Conservation (phyloP, 2,329 filamentous ascomycete genomes). For the Coniochaeta sp. region DNA sequence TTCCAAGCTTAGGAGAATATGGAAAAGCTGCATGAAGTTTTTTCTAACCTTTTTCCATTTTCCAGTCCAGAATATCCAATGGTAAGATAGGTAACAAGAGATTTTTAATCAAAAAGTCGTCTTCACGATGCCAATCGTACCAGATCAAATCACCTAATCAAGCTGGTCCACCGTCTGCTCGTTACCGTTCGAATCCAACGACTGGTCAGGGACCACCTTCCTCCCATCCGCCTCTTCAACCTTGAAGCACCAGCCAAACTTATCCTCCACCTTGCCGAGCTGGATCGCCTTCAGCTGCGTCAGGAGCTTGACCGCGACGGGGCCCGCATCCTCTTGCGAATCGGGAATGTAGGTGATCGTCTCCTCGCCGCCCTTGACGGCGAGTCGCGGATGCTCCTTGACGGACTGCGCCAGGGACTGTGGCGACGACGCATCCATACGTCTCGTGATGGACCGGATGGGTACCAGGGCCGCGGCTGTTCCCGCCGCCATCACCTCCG, state of each 20-base stretch:
- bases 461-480: conserved; percentile 89
- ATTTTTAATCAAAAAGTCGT: too few relatives aligned
- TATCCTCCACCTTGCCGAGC: conserved; percentile 68
- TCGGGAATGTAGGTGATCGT: conserved; percentile 48
- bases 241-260: conserved; percentile 61
- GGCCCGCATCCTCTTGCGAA: conserved; percentile 60
- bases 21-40: too few relatives aligned
- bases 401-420: conserved; percentile 28
- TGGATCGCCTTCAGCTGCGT: conserved; percentile 78
- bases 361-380: conserved; percentile 32
- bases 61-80: too few relatives aligned
- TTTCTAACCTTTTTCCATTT: not conserved
- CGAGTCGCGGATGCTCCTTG: conserved; percentile 28
- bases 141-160: conserved; percentile 14
- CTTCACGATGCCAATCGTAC: too few relatives aligned
- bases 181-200: conserved; percentile 11
- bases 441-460: conserved; percentile 81
- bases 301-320: conserved; percentile 65
- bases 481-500: conserved; percentile 83
- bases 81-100: too few relatives aligned
- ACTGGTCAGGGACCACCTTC: conserved; percentile 25
- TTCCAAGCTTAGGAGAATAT: too few relatives aligned
- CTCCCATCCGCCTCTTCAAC: conserved; percentile 37
- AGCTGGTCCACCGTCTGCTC: conserved; percentile 26
- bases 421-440: conserved; percentile 27